Percentiles rank a stretch among this genome's conserved stretches.
Evolutionary conservation across 495 filamentous ascomycete species (phyloP).

Genomic region (Penicillium steckii): DNA sequence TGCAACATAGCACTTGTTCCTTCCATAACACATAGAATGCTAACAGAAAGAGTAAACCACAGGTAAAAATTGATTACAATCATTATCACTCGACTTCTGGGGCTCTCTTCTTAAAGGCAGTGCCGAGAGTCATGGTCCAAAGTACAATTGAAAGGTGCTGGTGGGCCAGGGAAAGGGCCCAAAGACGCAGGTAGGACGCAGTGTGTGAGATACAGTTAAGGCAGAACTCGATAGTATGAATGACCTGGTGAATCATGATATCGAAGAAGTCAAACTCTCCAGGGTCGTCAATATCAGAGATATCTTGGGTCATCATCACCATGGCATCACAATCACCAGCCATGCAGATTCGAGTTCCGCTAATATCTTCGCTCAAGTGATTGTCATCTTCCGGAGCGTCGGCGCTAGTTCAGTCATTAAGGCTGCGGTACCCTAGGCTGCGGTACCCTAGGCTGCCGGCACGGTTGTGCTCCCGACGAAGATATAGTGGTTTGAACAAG

Average conservation of each 20-base stretch:
- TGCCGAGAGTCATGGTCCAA: constrained; percentile 90
- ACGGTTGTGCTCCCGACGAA: constrained; percentile 87
- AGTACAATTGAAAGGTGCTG: constrained; percentile 97
- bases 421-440: constrained; percentile 83
- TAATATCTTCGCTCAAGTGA: constrained; percentile 48
- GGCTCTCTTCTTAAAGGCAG: constrained; percentile 63
- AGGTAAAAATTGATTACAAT: constrained; percentile 75
- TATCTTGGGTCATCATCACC: constrained; percentile 81
- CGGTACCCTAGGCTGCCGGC: too few species aligned
- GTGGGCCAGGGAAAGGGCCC: constrained; percentile 95
- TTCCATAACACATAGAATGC: constrained; percentile 78
- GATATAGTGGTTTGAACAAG: constrained; percentile 92
- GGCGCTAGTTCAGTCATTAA: constrained; percentile 82
- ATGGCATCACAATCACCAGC: constrained; percentile 80
- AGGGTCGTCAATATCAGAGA: too few species aligned
- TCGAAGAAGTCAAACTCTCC: constrained; percentile 97
- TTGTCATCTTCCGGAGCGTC: constrained; percentile 84
- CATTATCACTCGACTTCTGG: constrained; percentile 70
- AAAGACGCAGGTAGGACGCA: constrained; percentile 96
- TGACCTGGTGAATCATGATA: constrained; percentile 97
- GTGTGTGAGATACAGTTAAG: constrained; percentile 99
- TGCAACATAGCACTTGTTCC: constrained; percentile 91
- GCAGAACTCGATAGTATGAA: constrained; percentile 99
- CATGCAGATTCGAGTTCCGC: constrained; percentile 62
- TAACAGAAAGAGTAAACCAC: constrained; percentile 75